phyloP scores from a whole-genome alignment of 73 alveolate genomes.

The Symbiodinium pilosum region DNA sequence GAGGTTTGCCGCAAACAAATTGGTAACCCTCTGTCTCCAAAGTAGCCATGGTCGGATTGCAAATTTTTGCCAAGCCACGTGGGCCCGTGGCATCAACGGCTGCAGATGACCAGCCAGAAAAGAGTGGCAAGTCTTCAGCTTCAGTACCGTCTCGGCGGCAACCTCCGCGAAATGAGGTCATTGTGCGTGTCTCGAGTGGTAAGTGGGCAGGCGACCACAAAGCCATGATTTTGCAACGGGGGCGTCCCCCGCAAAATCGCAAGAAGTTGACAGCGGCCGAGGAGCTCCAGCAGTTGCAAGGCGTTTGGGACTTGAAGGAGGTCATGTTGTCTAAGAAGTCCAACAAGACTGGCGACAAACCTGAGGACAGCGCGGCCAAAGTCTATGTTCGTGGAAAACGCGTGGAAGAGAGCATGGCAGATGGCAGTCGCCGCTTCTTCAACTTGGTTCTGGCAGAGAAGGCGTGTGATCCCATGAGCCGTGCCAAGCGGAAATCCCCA shows the following conservation, averaged over 20 bases:
- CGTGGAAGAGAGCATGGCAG: conserved; percentile 26
- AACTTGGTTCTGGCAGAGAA: conserved; percentile 63
- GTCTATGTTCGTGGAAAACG: conserved; percentile 60
- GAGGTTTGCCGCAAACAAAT: too few relatives aligned
- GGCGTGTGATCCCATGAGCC: neutral
- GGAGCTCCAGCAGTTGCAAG: conserved; percentile 69
- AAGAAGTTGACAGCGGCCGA: neutral
- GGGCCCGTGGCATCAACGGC: neutral
- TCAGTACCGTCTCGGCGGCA: neutral
- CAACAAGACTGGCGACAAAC: neutral
- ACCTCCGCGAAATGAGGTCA: neutral
- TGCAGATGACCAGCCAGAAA: neutral
- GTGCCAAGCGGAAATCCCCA: neutral
- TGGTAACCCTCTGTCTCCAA: too few relatives aligned
- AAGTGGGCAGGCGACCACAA: conserved; percentile 6
- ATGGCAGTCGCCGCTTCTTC: conserved; percentile 23
- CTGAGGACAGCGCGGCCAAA: neutral
- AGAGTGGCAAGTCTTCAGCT: neutral
- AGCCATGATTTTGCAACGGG: neutral
- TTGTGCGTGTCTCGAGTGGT: neutral
- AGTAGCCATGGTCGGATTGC: neutral
- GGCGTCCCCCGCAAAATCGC: neutral
- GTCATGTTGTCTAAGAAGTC: too few relatives aligned
- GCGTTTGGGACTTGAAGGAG: conserved; percentile 34
- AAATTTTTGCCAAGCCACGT: conserved; percentile 2